A percentile compares a stretch with the other conserved stretches of the same genome.
phyloP scores from a whole-genome alignment of 2,329 filamentous ascomycete species.

The Zymoseptoria pseudotritici region DNA sequence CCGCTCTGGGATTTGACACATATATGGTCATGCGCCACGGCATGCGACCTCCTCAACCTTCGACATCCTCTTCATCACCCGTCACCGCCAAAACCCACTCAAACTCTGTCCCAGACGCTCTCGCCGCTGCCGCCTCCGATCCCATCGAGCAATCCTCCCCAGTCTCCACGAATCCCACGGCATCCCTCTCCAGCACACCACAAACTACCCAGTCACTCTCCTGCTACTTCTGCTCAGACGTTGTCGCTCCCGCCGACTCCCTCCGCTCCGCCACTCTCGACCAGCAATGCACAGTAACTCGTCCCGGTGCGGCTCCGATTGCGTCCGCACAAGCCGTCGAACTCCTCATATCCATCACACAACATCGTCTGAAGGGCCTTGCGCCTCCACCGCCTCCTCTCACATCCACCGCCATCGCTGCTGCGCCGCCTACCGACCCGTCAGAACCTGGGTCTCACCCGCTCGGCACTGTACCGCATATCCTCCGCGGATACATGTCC shows the following conservation, averaged over 20 bases:
- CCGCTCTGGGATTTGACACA: slow-evolving; percentile 90
- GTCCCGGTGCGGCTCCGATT: slow-evolving; percentile 84
- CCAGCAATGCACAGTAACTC: slow-evolving; percentile 95
- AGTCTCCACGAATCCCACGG: slow-evolving; percentile 4
- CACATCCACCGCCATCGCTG: slow-evolving; percentile 19
- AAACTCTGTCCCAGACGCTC: slow-evolving; percentile 15
- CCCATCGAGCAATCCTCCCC: slow-evolving; percentile 6
- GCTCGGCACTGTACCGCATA: slow-evolving; percentile 66
- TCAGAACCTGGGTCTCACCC: slow-evolving; percentile 40
- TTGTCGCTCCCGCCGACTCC: slow-evolving; percentile 88
- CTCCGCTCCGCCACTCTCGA: slow-evolving; percentile 92
- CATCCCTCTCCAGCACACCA: slow-evolving; percentile 15
- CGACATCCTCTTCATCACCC: slow-evolving; percentile 22
- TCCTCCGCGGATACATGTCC: slow-evolving; percentile 69
- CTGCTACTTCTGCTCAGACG: slow-evolving; percentile 98
- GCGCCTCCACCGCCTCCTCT: slow-evolving; percentile 30
- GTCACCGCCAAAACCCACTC: slow-evolving; percentile 4
- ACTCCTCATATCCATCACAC: slow-evolving; percentile 75
- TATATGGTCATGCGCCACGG: slow-evolving; percentile 98
- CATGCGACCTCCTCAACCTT: slow-evolving; percentile 38
- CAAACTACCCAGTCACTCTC: slow-evolving; percentile 57
- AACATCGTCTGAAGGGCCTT: slow-evolving; percentile 48
- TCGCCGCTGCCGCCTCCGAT: slow-evolving; percentile 17
- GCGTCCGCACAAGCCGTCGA: slow-evolving; percentile 89
- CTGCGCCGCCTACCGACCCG: slow-evolving; percentile 29